Evolutionary conservation across 352 stramenopile species (phyloP).

Genomic region (Globisporangium cystogenes): DNA sequence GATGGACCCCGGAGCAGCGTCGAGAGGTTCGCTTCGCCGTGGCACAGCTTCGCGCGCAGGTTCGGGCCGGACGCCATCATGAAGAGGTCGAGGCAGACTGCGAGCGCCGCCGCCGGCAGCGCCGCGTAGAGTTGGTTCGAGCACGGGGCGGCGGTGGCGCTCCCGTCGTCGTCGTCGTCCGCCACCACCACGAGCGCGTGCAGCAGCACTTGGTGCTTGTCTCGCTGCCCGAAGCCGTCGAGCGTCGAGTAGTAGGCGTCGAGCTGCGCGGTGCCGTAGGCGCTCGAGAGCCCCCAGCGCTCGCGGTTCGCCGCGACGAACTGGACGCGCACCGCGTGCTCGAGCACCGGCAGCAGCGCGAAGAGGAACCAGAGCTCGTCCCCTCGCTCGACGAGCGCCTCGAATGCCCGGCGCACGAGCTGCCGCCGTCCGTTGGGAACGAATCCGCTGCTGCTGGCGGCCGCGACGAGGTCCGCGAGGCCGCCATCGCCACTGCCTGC

Average conservation of each 20-base stretch:
- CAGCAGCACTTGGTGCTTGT: slow-evolving; percentile 72
- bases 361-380: slow-evolving; percentile 60
- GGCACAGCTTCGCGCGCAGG: slow-evolving; percentile 64
- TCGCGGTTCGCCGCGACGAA: slow-evolving; percentile 46
- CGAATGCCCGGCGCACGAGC: slow-evolving; percentile 31
- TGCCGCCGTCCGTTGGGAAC: slow-evolving; percentile 30
- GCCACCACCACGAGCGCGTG: slow-evolving; percentile 28
- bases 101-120: slow-evolving; percentile 31
- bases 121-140: slow-evolving; percentile 47
- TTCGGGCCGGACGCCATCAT: slow-evolving; percentile 69
- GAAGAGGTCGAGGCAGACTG: slow-evolving; percentile 60
- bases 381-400: slow-evolving; percentile 12
- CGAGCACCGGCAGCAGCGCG: slow-evolving; percentile 51
- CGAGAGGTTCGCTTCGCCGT: slow-evolving; percentile 49
- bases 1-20: slow-evolving; percentile 12
- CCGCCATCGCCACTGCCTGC: background rate
- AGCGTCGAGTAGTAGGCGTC: slow-evolving; percentile 76
- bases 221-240: slow-evolving; percentile 69
- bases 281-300: slow-evolving; percentile 20
- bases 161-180: background rate
- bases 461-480: background rate
- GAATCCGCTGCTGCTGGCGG: slow-evolving; percentile 16
- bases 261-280: slow-evolving; percentile 47
- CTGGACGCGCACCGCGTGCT: slow-evolving; percentile 51
- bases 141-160: no score